phyloP scores from a whole-genome alignment of 2,329 filamentous ascomycete species.

The Microsporum audouinii region DNA sequence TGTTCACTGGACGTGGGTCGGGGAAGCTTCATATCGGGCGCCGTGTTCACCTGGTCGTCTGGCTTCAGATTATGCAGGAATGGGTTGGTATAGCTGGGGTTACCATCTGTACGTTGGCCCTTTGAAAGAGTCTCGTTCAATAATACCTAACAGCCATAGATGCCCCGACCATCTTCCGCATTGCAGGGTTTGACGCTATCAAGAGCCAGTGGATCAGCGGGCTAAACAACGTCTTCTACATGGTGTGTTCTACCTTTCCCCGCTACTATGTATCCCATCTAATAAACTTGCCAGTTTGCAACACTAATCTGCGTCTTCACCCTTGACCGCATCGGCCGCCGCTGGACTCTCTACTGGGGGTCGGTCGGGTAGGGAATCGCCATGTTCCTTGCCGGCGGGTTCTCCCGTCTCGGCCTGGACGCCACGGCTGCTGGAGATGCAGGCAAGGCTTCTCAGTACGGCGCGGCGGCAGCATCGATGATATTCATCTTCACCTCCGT shows the following conservation, averaged over 20 bases:
- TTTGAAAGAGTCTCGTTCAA: not conserved
- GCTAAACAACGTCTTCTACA: slow-evolving; percentile 45
- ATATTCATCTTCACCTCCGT: slow-evolving; percentile 57
- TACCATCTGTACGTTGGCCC: slow-evolving; percentile 41
- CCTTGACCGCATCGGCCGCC: slow-evolving; percentile 55
- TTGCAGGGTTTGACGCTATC: slow-evolving; percentile 51
- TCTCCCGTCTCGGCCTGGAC: slow-evolving; percentile 45
- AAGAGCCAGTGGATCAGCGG: slow-evolving; percentile 56
- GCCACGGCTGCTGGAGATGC: slow-evolving; percentile 38
- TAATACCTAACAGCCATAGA: slow-evolving; percentile 18
- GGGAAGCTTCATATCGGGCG: slow-evolving; percentile 55
- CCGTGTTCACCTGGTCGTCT: slow-evolving; percentile 58
- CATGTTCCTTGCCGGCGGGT: slow-evolving; percentile 56
- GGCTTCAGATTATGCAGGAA: slow-evolving; percentile 60
- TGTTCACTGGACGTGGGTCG: slow-evolving; percentile 56
- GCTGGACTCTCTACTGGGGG: slow-evolving; percentile 61
- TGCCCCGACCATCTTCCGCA: slow-evolving; percentile 49
- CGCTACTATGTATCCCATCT: not conserved
- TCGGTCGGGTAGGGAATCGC: slow-evolving; percentile 51
- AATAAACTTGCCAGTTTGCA: slow-evolving; percentile 38
- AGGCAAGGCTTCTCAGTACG: slow-evolving; percentile 41
- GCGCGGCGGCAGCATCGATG: slow-evolving; percentile 56
- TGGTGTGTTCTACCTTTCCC: slow-evolving; percentile 27
- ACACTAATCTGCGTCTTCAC: slow-evolving; percentile 61
- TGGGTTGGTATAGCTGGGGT: slow-evolving; percentile 61